These are phyloP conservation scores for Monsonia emarginata DNA, from an alignment of 441 rosid genomes.

Conservation along the genomic window DNA sequence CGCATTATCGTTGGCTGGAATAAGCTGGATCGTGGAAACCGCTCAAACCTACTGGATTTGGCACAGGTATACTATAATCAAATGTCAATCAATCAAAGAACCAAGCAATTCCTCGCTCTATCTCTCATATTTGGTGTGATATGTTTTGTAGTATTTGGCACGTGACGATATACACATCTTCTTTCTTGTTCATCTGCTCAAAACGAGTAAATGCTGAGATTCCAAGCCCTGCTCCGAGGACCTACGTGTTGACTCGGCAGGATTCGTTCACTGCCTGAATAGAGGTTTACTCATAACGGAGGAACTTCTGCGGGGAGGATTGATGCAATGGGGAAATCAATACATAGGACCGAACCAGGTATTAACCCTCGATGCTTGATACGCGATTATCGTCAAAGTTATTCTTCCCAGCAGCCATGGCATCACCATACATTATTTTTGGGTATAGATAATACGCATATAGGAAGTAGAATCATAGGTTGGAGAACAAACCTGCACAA, in stretches of 20 bases:
- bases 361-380: background rate
- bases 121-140: conserved; percentile 10
- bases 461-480: background rate
- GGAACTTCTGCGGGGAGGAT: conserved; percentile 6
- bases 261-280: conserved; percentile 48
- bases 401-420: background rate
- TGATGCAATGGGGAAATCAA: background rate
- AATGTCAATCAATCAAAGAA: background rate
- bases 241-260: conserved; percentile 57
- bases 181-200: conserved; percentile 93
- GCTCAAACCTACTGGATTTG: conserved; percentile 95
- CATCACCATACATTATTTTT: too few species aligned
- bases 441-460: too few species aligned
- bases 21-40: conserved; percentile 75
- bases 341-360: background rate
- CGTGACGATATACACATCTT: conserved; percentile 64
- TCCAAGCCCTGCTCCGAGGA: conserved; percentile 24
- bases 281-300: conserved; percentile 12
- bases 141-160: conserved; percentile 75
- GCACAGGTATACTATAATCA: conserved; percentile 58
- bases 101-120: conserved; percentile 4
- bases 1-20: conserved; percentile 63
- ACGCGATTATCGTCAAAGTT: background rate
- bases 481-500: background rate
- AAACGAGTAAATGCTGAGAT: conserved; percentile 41